Conservation (phyloP, 164 flowering plant species). For the Nelumbo lutea region DNA sequence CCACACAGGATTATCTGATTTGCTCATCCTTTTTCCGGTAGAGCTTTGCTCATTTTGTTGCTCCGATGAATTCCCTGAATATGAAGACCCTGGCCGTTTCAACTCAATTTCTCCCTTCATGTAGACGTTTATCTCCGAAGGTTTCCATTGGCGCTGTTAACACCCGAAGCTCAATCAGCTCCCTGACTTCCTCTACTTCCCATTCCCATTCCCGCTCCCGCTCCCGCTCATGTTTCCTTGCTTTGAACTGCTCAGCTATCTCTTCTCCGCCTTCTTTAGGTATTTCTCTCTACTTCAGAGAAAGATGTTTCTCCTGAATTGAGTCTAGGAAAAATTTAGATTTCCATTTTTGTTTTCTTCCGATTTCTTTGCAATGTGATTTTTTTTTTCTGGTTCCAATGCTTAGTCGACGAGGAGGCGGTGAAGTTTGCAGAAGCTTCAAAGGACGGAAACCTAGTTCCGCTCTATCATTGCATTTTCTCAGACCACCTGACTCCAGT, state of each 20-base stretch:
- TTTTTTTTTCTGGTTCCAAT: background rate
- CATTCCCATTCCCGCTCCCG: background rate
- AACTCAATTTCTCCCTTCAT: background rate
- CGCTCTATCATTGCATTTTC: conserved; percentile 60
- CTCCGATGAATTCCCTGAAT: background rate
- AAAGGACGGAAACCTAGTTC: conserved; percentile 56
- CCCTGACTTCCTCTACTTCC: background rate
- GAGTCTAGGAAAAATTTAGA: background rate
- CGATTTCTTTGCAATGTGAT: background rate
- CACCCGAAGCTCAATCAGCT: background rate
- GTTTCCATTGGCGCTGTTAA: background rate
- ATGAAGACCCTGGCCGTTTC: conserved; percentile 15
- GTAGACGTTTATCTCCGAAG: background rate
- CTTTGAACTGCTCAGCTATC: conserved; percentile 12
- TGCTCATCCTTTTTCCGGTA: too few relatives aligned
- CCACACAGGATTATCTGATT: too few relatives aligned
- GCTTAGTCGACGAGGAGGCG: conserved; percentile 29
- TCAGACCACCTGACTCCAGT: conserved; percentile 86
- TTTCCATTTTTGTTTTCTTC: background rate
- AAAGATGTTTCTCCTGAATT: background rate
- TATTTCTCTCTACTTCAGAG: background rate
- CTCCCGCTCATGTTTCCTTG: conserved; percentile 1
- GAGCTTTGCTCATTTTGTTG: background rate
- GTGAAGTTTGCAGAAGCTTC: conserved; percentile 58
- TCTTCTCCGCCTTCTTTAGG: conserved; percentile 9